Percentiles rank a stretch among this genome's conserved stretches.
These are phyloP conservation scores for Claviceps sorghi DNA, from an alignment of 2,329 filamentous ascomycete species.

Conservation along the genomic window DNA sequence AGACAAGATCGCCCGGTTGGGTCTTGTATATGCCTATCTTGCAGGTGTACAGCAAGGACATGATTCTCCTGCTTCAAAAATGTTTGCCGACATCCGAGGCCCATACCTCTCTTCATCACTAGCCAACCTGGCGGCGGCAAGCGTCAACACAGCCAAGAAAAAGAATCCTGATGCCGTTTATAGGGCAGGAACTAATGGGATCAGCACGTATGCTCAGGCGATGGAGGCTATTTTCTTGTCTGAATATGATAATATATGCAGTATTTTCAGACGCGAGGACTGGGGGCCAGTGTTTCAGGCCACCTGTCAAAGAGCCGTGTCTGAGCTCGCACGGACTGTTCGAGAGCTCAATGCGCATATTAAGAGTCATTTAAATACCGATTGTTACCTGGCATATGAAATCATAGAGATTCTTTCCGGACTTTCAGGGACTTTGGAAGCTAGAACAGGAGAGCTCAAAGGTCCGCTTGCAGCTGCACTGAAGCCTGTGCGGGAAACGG, in stretches of 20 bases:
- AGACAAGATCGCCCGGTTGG: conserved; percentile 60
- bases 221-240: conserved; percentile 77
- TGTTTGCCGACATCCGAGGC: conserved; percentile 75
- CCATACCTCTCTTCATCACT: conserved; percentile 73
- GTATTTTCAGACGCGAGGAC: conserved; percentile 73
- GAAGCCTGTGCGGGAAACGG: conserved; percentile 82
- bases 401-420: conserved; percentile 79
- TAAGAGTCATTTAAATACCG: conserved; percentile 69
- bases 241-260: conserved; percentile 83
- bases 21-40: conserved; percentile 68
- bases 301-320: conserved; percentile 63
- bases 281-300: conserved; percentile 66
- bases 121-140: conserved; percentile 75
- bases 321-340: conserved; percentile 72
- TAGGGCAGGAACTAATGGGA: conserved; percentile 75
- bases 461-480: conserved; percentile 68
- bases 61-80: conserved; percentile 59
- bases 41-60: conserved; percentile 41
- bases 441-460: conserved; percentile 74
- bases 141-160: conserved; percentile 68
- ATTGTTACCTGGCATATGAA: conserved; percentile 92
- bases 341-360: conserved; percentile 84
- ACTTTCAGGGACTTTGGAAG: conserved; percentile 65
- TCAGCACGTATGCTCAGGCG: conserved; percentile 73
- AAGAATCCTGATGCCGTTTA: conserved; percentile 75